Conservation (phyloP, 768 basidiomycete species). For the Nidula microcarpa region DNA sequence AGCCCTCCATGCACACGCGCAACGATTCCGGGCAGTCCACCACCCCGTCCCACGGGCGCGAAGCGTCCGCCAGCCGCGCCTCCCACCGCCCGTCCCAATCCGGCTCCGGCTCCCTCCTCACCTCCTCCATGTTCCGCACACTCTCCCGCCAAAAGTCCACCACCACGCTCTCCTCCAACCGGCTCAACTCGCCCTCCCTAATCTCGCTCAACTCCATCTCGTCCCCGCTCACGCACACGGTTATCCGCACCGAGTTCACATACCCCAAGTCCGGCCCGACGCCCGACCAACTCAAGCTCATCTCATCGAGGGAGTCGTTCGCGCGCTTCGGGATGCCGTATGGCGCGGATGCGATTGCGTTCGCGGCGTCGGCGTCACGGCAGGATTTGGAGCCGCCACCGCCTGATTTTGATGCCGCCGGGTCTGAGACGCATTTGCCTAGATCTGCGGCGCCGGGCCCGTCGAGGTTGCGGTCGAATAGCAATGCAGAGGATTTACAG, state of each 20-base stretch:
- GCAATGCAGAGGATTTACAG: conserved; percentile 13
- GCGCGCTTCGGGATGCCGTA: conserved; percentile 75
- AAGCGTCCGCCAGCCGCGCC: conserved; percentile 18
- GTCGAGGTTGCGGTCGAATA: conserved; percentile 22
- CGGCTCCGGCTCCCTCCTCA: conserved; percentile 29
- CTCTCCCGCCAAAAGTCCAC: conserved; percentile 45
- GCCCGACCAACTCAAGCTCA: conserved; percentile 61
- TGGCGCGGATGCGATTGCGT: conserved; percentile 69
- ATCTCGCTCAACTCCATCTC: conserved; percentile 77
- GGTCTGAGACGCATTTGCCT: conserved; percentile 5
- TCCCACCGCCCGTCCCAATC: conserved; percentile 26
- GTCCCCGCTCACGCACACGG: conserved; percentile 71
- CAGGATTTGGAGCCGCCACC: conserved; percentile 42
- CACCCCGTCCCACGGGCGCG: conserved; percentile 13
- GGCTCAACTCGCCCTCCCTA: conserved; percentile 60
- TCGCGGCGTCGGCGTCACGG: conserved; percentile 46
- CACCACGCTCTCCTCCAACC: conserved; percentile 32
- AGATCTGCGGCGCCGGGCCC: conserved; percentile 19
- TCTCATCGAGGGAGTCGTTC: conserved; percentile 64
- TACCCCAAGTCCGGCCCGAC: conserved; percentile 65
- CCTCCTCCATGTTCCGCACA: conserved; percentile 45
- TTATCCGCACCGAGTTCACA: conserved; percentile 65
- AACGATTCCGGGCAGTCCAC: conserved; percentile 25
- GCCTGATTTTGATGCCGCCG: conserved; percentile 47
- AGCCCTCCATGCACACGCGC: conserved; percentile 21